Evolutionary conservation across 768 basidiomycete genomes (phyloP).

Genomic region (Tricholoma furcatifolium): DNA sequence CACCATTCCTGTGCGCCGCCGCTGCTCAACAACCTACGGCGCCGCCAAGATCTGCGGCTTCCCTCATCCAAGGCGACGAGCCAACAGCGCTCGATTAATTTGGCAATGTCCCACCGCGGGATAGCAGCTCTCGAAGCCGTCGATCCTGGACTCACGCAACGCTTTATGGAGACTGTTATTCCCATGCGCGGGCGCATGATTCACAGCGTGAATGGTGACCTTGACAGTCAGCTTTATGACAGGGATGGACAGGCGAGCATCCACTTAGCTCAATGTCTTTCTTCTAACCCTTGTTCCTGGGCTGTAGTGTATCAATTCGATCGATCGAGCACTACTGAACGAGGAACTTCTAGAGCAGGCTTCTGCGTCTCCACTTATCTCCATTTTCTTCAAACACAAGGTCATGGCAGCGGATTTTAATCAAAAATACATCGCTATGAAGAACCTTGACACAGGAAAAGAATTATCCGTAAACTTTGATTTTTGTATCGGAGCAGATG

Average conservation of each 20-base stretch:
- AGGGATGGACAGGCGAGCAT: slow-evolving; percentile 74
- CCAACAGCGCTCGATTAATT: slow-evolving; percentile 90
- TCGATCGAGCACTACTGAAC: slow-evolving; percentile 87
- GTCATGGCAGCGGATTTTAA: slow-evolving; percentile 77
- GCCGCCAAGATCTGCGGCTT: slow-evolving; percentile 64
- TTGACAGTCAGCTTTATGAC: slow-evolving; percentile 87
- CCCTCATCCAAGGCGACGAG: slow-evolving; percentile 62
- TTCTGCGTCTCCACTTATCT: slow-evolving; percentile 59
- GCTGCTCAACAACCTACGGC: neutral
- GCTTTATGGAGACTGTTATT: slow-evolving; percentile 77
- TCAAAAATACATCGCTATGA: slow-evolving; percentile 51
- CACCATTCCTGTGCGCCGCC: neutral
- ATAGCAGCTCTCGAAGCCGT: slow-evolving; percentile 84
- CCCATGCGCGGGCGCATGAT: slow-evolving; percentile 98
- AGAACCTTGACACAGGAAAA: slow-evolving; percentile 40
- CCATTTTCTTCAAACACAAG: slow-evolving; percentile 79
- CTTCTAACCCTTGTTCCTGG: slow-evolving; percentile 22
- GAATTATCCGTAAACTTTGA: slow-evolving; percentile 59
- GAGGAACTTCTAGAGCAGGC: slow-evolving; percentile 80
- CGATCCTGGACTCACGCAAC: slow-evolving; percentile 64
- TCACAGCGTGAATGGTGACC: slow-evolving; percentile 69
- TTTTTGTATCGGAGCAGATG: slow-evolving; percentile 90
- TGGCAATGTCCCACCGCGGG: slow-evolving; percentile 93
- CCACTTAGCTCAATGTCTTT: slow-evolving; percentile 9
- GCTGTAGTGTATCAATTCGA: slow-evolving; percentile 87